Evolutionary conservation across 371 early-diverging fungal genomes (phyloP).

Genomic region (Apophysomyces trapeziformis): DNA sequence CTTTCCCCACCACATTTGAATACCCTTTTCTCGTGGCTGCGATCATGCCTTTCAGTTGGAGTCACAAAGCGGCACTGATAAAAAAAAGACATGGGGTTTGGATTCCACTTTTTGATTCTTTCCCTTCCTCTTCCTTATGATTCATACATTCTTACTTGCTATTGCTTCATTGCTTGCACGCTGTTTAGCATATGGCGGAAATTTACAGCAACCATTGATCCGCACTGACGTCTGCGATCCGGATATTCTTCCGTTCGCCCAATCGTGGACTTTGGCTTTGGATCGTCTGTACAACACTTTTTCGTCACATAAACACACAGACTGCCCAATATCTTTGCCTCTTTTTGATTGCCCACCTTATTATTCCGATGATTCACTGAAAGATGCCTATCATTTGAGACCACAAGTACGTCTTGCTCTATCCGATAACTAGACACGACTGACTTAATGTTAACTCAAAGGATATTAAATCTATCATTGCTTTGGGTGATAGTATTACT

Average conservation of each 20-base stretch:
- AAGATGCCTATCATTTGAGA: constrained; percentile 57
- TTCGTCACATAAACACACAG: constrained; percentile 35
- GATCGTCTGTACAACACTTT: constrained; percentile 54
- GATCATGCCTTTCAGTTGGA: neutral
- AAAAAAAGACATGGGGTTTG: neutral
- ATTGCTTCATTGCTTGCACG: neutral
- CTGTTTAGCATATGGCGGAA: neutral
- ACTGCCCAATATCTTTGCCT: constrained; percentile 47
- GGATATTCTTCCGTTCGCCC: constrained; percentile 38
- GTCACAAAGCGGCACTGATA: neutral
- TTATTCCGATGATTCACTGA: constrained; percentile 31
- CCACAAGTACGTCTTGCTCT: constrained; percentile 47
- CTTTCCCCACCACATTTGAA: no score
- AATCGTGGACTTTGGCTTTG: constrained; percentile 51
- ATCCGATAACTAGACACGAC: neutral
- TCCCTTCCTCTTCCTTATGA: neutral
- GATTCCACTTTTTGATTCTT: neutral
- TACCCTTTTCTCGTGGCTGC: neutral
- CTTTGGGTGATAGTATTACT: constrained; percentile 74
- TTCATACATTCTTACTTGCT: neutral
- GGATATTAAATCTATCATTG: constrained; percentile 70
- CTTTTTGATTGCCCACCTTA: constrained; percentile 53
- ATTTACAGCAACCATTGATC: constrained; percentile 4
- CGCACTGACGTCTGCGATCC: neutral
- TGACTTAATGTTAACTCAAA: constrained; percentile 15